Conservation (phyloP, 2,329 filamentous ascomycete species). For the Didymella lethalis region DNA sequence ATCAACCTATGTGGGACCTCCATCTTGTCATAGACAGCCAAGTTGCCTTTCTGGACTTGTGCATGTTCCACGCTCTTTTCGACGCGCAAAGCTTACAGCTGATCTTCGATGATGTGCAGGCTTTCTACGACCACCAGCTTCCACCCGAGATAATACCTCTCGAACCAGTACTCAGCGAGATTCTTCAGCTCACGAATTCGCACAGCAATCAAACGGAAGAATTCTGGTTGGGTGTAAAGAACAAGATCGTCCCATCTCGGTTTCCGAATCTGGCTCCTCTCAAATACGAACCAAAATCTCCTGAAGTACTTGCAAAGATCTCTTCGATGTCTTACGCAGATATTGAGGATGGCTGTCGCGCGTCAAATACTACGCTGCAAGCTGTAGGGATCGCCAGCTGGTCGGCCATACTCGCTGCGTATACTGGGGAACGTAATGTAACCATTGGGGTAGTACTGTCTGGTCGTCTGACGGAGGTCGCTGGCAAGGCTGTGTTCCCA, state of each 20-base stretch:
- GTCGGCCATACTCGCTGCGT: constrained; percentile 76
- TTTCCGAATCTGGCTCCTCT: constrained; percentile 81
- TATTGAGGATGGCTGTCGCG: constrained; percentile 65
- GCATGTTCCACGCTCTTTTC: constrained; percentile 82
- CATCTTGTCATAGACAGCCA: constrained; percentile 53
- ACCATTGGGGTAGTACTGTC: constrained; percentile 84
- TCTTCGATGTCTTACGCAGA: constrained; percentile 53
- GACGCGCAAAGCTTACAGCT: constrained; percentile 77
- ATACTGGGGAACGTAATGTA: constrained; percentile 76
- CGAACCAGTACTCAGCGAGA: constrained; percentile 54
- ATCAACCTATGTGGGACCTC: constrained; percentile 70
- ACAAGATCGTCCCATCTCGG: constrained; percentile 66
- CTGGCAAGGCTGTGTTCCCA: constrained; percentile 71
- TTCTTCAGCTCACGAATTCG: constrained; percentile 51
- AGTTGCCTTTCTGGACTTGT: constrained; percentile 54
- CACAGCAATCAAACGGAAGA: constrained; percentile 44
- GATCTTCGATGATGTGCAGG: constrained; percentile 68
- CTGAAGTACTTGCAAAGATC: constrained; percentile 46
- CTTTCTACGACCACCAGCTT: constrained; percentile 46
- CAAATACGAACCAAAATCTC: constrained; percentile 45
- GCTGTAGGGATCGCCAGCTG: constrained; percentile 79
- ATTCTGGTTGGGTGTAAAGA: constrained; percentile 71
- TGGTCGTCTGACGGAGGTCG: constrained; percentile 70
- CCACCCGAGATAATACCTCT: constrained; percentile 46
- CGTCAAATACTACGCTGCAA: constrained; percentile 74